A percentile compares a stretch with the other conserved stretches of the same genome.
phyloP scores from a whole-genome alignment of 1,139 yeast genomes.

The Scheffersomyces illinoinensis region DNA sequence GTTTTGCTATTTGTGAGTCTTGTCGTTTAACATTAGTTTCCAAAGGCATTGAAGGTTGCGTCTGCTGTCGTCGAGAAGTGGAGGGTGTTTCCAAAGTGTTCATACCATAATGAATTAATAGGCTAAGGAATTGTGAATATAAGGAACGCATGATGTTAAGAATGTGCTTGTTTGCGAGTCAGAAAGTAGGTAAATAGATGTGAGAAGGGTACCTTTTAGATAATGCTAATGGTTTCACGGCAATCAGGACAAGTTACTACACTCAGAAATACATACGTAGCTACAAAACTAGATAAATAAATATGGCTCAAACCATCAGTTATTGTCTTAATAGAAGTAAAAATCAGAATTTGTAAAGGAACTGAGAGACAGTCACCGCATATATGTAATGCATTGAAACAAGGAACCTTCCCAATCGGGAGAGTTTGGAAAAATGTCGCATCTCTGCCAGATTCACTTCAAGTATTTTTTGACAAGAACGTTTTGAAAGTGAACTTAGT shows the following conservation, averaged over 20 bases:
- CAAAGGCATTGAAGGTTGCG: conserved; percentile 77
- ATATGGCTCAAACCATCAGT: not conserved
- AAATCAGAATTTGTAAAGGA: no score
- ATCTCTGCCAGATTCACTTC: no score
- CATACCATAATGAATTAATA: conserved; percentile 38
- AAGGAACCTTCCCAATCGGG: no score
- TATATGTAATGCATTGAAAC: no score
- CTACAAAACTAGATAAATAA: not conserved
- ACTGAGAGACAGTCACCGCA: no score
- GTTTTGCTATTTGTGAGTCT: conserved; percentile 83
- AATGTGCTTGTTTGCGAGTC: not conserved
- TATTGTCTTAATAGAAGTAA: not conserved
- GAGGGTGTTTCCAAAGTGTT: conserved; percentile 53
- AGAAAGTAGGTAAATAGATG: not conserved
- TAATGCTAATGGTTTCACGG: no score
- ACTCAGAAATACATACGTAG: not conserved
- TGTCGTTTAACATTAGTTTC: conserved; percentile 78
- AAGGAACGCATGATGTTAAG: not conserved
- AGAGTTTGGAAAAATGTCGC: no score
- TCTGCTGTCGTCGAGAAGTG: conserved; percentile 78
- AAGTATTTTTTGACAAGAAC: no score
- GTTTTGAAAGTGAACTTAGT: no score
- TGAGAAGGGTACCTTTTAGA: no score
- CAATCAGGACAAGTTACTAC: not conserved
- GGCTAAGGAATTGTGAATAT: not conserved